A percentile compares a stretch with the other conserved stretches of the same genome.
phyloP scores from a whole-genome alignment of 345 rosid species.

The Populus deltoides region DNA sequence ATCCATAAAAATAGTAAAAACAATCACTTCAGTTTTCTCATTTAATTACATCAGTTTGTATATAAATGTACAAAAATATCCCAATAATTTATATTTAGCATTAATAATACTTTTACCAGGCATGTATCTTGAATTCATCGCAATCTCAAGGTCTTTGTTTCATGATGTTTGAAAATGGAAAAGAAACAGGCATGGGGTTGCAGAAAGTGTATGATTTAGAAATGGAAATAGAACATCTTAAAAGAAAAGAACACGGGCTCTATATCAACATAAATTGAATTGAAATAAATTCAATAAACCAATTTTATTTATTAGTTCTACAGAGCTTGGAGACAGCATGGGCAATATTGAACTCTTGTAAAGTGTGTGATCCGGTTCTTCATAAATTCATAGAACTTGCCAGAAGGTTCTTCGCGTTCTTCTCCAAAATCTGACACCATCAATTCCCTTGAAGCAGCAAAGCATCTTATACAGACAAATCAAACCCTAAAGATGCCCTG shows the following conservation, averaged over 20 bases:
- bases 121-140: too few species aligned
- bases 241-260: neutral
- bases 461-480: neutral
- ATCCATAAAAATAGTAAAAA: too few species aligned
- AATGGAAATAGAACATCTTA: neutral
- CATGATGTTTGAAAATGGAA: too few species aligned
- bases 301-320: conserved; percentile 6
- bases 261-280: neutral
- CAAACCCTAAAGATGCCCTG: conserved; percentile 73
- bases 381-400: neutral
- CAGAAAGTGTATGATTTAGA: neutral
- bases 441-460: neutral
- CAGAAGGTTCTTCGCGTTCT: neutral
- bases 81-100: too few species aligned
- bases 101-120: too few species aligned
- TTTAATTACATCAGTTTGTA: too few species aligned
- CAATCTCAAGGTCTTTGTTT: too few species aligned
- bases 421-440: neutral
- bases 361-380: neutral
- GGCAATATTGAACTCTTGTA: neutral
- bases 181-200: too few species aligned
- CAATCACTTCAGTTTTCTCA: too few species aligned
- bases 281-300: neutral
- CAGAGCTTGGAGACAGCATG: conserved; percentile 10
- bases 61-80: too few species aligned